phyloP scores from a whole-genome alignment of 768 basidiomycete genomes.

The Tephrocybe rancida region DNA sequence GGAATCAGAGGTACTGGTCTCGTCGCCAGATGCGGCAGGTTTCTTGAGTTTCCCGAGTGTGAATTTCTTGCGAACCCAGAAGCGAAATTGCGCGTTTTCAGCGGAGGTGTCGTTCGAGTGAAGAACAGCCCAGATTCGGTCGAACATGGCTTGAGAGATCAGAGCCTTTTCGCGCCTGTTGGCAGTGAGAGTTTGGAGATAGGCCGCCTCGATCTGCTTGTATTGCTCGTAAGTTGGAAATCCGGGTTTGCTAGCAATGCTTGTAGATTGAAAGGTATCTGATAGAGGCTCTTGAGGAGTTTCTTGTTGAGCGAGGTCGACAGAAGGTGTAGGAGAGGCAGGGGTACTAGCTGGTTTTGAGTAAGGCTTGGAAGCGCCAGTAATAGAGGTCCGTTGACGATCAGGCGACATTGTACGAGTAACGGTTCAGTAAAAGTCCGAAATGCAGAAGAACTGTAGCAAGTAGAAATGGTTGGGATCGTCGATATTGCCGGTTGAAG shows the following conservation, averaged over 20 bases:
- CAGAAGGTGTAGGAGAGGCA: conserved; percentile 11
- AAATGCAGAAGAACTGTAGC: neutral
- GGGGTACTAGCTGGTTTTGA: conserved; percentile 23
- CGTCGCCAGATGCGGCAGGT: conserved; percentile 12
- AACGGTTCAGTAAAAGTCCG: conserved; percentile 7
- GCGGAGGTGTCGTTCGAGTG: conserved; percentile 47
- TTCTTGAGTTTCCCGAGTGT: conserved; percentile 40
- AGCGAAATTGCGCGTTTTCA: conserved; percentile 72
- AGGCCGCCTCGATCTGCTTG: conserved; percentile 56
- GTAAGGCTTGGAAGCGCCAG: conserved; percentile 36
- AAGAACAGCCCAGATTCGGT: conserved; percentile 72
- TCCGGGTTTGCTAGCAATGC: conserved; percentile 35
- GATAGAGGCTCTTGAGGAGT: neutral
- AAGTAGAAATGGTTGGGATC: neutral
- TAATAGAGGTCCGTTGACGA: conserved; percentile 28
- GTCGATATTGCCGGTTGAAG: neutral
- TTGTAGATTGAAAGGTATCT: neutral
- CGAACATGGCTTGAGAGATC: conserved; percentile 70
- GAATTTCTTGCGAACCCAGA: conserved; percentile 88
- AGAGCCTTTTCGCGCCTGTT: conserved; percentile 67
- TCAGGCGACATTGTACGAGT: conserved; percentile 32
- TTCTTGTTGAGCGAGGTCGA: conserved; percentile 9
- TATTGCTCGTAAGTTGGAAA: conserved; percentile 68
- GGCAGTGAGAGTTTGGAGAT: conserved; percentile 59
- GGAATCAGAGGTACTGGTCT: neutral